Evolutionary conservation across 2,329 filamentous ascomycete genomes (phyloP).

Genomic region (Fusarium robinianum): DNA sequence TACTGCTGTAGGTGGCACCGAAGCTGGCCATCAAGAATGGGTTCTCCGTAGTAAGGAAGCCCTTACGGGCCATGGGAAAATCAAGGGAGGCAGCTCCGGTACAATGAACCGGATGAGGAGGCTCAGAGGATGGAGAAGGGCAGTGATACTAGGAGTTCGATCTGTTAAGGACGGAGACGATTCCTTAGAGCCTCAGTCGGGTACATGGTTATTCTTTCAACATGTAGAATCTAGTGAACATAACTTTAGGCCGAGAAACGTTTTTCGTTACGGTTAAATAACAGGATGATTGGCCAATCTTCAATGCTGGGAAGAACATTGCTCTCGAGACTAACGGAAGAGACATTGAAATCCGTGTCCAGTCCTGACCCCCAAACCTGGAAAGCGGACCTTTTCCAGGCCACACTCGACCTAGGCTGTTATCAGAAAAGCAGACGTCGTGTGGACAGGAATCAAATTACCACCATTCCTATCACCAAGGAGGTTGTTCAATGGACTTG

Average conservation of each 20-base stretch:
- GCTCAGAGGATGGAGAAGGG: conserved; percentile 45
- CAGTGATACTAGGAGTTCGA: conserved; percentile 32
- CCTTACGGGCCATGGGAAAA: conserved; percentile 56
- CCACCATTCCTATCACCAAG: too few relatives aligned
- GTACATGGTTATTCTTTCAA: background rate
- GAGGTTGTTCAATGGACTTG: too few relatives aligned
- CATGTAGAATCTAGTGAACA: background rate
- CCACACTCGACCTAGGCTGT: conserved; percentile 30
- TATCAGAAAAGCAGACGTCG: too few relatives aligned
- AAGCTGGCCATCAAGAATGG: conserved; percentile 55
- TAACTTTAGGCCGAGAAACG: conserved; percentile 27
- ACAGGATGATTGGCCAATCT: conserved; percentile 33
- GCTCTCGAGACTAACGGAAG: conserved; percentile 26
- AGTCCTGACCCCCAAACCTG: background rate
- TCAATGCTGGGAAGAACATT: conserved; percentile 32
- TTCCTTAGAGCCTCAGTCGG: conserved; percentile 31
- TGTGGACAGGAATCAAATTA: too few relatives aligned
- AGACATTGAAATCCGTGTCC: conserved; percentile 1
- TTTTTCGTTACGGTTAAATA: conserved; percentile 35
- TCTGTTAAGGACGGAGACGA: conserved; percentile 13
- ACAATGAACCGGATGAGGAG: conserved; percentile 51
- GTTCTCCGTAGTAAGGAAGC: conserved; percentile 50
- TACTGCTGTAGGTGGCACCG: conserved; percentile 35
- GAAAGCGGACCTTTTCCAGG: conserved; percentile 22
- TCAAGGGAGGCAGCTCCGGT: conserved; percentile 33